A percentile compares a stretch with the other conserved stretches of the same genome.
phyloP scores from a whole-genome alignment of 1,284 basidiomycete genomes.

The Ceratobasidium sp. region DNA sequence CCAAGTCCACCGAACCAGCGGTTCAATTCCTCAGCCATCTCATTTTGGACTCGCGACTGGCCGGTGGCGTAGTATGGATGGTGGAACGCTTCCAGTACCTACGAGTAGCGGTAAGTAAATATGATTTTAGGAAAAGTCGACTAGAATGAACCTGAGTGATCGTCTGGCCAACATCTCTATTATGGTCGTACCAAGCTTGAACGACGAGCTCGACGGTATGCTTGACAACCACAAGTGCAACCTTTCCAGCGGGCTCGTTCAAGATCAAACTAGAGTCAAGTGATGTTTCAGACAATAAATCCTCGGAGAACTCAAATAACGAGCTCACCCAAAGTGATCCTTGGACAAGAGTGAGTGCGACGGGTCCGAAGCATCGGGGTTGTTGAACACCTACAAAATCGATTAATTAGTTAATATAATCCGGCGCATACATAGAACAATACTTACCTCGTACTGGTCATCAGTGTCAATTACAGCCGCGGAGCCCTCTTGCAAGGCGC shows the following conservation, averaged over 20 bases:
- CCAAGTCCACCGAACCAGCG: slow-evolving; percentile 67
- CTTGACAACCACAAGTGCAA: slow-evolving; percentile 73
- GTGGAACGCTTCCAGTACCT: slow-evolving; percentile 75
- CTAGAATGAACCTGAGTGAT: slow-evolving; percentile 59
- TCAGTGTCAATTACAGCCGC: slow-evolving; percentile 76
- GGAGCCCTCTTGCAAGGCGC: slow-evolving; percentile 69
- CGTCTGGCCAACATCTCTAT: slow-evolving; percentile 59
- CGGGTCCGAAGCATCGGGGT: slow-evolving; percentile 76
- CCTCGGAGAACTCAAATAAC: background rate
- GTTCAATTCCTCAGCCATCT: slow-evolving; percentile 70
- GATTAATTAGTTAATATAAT: slow-evolving; percentile 39
- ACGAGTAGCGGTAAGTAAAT: background rate
- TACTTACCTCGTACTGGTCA: slow-evolving; percentile 69
- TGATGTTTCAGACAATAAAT: background rate
- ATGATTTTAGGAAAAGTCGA: background rate
- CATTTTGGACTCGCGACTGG: slow-evolving; percentile 67
- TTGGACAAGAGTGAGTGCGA: slow-evolving; percentile 75
- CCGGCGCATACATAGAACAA: background rate
- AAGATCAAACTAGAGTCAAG: slow-evolving; percentile 59
- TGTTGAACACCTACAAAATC: slow-evolving; percentile 66
- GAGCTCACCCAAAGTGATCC: slow-evolving; percentile 64
- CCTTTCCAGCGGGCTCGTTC: slow-evolving; percentile 77
- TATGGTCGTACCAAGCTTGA: slow-evolving; percentile 66
- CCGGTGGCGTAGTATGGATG: slow-evolving; percentile 72
- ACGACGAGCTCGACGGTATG: slow-evolving; percentile 71